Base-by-base conservation (phyloP, 805 yeast genomes). In the Lipomyces spencermartinsiae region DNA sequence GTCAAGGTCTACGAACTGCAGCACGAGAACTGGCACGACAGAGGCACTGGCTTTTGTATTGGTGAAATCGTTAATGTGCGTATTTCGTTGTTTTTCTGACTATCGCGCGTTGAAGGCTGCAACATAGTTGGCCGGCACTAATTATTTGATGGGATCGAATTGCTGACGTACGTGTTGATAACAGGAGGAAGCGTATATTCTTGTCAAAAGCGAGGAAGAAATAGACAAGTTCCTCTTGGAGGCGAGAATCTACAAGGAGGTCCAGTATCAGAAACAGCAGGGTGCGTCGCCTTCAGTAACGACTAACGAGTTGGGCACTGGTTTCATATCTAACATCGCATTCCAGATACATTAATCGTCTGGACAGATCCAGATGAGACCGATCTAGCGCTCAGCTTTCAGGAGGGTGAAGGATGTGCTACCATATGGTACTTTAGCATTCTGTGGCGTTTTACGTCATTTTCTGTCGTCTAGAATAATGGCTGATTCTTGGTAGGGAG, bases 241-340 rank as follows among this genome's bases (percentile, higher is more conserved):
- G 74, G 86, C 93, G 4, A 83, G 78, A 67, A 82, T 94, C n/a
- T 88, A 86, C 73, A 96, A 96, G 0, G 79, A 85, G 35, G 89
- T 88, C 2, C 96, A 91, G 73, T 94, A 91, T 76, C 98, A 94
- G 76, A 85, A 97, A 75, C 98, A 95, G 75, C 97, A 93, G 76
- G 71, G 73, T 67, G 54, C 14, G 63, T 46, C 16, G 5, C 33
- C 12, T 33, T 46, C 29, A 8, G 34, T 25, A n/a, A n/a, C 10
- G 5, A 16, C 49, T 43, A 43, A 14, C 49, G 16, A 16, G 49
- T 43, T n/a, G 22, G 22, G 7, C 49, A 10, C 8, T n/a, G 25
- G 5, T 53, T 58, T n/a, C 43, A 25, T 16, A 31, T 31, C 19
- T 46, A 16, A 39, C 62, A 12, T 5, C 16, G 54, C 34, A n/a